Percentiles rank a stretch among this genome's conserved stretches.
Evolutionary conservation across 306 rosid species (phyloP).

Genomic region (Acacia crassicarpa): DNA sequence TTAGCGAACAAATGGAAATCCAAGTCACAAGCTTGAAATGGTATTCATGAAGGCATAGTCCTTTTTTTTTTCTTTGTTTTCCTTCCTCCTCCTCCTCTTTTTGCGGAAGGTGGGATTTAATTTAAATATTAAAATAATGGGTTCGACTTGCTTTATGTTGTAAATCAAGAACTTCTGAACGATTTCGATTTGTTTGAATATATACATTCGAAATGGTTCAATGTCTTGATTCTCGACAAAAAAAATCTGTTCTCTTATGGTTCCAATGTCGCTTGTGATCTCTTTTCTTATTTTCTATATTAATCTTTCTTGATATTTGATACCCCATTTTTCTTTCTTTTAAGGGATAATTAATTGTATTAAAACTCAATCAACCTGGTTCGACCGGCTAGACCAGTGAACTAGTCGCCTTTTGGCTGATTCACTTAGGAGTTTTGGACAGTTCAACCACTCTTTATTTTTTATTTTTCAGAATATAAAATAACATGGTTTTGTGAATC

Average conservation of each 20-base stretch:
- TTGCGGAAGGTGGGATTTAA: not conserved
- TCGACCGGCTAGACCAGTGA: no score
- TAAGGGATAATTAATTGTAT: no score
- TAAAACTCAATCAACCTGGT: no score
- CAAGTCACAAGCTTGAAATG: not conserved
- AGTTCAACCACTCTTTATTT: no score
- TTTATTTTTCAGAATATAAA: no score
- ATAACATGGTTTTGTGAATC: no score
- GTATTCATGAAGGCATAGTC: not conserved
- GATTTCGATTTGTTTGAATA: not conserved
- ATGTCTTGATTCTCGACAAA: not conserved
- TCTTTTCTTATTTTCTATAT: not conserved
- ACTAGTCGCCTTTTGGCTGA: no score
- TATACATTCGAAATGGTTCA: not conserved
- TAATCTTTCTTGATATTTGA: not conserved
- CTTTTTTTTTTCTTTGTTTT: not conserved
- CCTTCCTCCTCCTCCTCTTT: not conserved
- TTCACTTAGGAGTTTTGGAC: no score
- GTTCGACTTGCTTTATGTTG: not conserved
- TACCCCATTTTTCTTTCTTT: not conserved
- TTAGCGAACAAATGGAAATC: slow-evolving; percentile 14
- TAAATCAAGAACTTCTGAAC: not conserved
- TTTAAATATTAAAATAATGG: not conserved
- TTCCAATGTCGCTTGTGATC: not conserved
- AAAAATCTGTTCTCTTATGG: not conserved